phyloP scores from a whole-genome alignment of 352 stramenopile species.

The Phytophthora sansomeana region DNA sequence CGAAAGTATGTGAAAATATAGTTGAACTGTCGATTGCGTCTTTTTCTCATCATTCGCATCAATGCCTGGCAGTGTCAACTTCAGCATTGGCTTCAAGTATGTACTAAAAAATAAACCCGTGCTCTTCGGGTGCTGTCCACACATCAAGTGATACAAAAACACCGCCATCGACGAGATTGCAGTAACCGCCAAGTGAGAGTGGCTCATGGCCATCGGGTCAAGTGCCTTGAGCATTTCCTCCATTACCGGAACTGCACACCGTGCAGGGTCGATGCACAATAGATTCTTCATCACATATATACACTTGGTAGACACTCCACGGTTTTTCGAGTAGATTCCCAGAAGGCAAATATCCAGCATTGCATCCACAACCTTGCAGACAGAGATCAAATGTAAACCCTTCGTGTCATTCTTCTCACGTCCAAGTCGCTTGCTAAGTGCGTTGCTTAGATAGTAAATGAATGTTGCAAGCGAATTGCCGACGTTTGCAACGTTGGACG shows the following conservation, averaged over 20 bases:
- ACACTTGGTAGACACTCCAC: slow-evolving; percentile 64
- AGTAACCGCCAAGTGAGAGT: slow-evolving; percentile 74
- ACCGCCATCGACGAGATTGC: slow-evolving; percentile 74
- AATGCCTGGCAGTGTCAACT: slow-evolving; percentile 73
- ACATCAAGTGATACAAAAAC: slow-evolving; percentile 72
- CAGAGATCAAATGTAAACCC: slow-evolving; percentile 41
- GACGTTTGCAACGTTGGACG: slow-evolving; percentile 71
- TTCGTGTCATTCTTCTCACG: slow-evolving; percentile 42
- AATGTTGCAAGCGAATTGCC: slow-evolving; percentile 61
- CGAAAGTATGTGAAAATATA: slow-evolving; percentile 76
- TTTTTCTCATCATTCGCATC: slow-evolving; percentile 84
- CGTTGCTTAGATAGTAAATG: slow-evolving; percentile 62
- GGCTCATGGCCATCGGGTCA: slow-evolving; percentile 72
- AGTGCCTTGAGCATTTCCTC: slow-evolving; percentile 78
- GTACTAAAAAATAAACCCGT: slow-evolving; percentile 62
- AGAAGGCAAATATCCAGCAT: slow-evolving; percentile 66
- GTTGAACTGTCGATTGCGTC: slow-evolving; percentile 62
- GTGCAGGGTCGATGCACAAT: slow-evolving; percentile 55
- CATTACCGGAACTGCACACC: slow-evolving; percentile 55
- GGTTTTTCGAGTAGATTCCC: slow-evolving; percentile 81
- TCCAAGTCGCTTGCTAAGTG: slow-evolving; percentile 60
- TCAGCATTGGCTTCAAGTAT: slow-evolving; percentile 64
- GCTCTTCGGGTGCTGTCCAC: slow-evolving; percentile 52
- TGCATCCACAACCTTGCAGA: slow-evolving; percentile 51
- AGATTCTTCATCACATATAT: slow-evolving; percentile 80